These are phyloP conservation scores for Panellus pusillus DNA, from an alignment of 768 basidiomycete species.

Conservation along the genomic window DNA sequence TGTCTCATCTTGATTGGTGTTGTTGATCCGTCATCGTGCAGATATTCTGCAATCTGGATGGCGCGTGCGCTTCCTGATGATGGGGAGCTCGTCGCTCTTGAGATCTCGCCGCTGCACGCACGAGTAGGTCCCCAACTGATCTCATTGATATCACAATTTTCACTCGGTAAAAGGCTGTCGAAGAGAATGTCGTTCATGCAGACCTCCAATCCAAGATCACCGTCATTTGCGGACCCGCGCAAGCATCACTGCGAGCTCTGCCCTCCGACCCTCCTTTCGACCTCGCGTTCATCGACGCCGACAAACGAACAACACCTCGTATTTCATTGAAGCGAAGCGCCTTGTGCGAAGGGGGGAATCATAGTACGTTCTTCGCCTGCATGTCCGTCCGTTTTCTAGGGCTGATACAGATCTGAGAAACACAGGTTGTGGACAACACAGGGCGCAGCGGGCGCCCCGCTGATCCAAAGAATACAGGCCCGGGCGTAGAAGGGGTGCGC, in stretches of 20 bases:
- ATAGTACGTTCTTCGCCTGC: conserved; percentile 39
- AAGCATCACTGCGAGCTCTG: conserved; percentile 28
- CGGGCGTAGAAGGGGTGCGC: conserved; percentile 32
- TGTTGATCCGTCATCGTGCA: background rate
- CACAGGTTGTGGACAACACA: conserved; percentile 43
- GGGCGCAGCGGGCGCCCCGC: conserved; percentile 34
- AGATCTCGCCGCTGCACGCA: background rate
- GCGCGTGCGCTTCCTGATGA: background rate
- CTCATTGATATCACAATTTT: too few relatives aligned
- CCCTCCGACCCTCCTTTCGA: too few relatives aligned
- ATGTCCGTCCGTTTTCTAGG: too few relatives aligned
- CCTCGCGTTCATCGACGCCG: conserved; percentile 53
- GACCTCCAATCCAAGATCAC: background rate
- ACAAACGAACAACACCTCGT: conserved; percentile 43
- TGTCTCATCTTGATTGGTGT: too few relatives aligned
- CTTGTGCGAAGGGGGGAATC: conserved; percentile 44
- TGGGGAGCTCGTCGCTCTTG: background rate
- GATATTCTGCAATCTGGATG: background rate
- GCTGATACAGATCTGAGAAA: background rate
- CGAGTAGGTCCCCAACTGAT: background rate
- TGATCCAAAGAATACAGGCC: conserved; percentile 22
- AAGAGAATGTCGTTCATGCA: background rate
- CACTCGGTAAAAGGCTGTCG: too few relatives aligned
- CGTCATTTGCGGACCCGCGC: conserved; percentile 26
- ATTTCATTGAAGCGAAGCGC: conserved; percentile 45